phyloP scores from a whole-genome alignment of 768 basidiomycete species.

The Boletus edulis region DNA sequence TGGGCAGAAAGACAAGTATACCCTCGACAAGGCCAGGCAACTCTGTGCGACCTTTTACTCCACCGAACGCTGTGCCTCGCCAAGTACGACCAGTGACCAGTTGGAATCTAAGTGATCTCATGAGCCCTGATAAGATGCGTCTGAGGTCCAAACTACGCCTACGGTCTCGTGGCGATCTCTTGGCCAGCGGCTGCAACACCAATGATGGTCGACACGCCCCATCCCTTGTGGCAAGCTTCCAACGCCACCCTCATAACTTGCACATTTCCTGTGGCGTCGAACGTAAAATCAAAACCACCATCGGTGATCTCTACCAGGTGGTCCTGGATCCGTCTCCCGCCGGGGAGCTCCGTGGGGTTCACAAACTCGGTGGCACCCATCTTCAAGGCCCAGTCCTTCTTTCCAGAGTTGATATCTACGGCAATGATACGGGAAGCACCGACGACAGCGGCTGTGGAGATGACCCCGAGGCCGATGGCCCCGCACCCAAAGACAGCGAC shows the following conservation, averaged over 20 bases:
- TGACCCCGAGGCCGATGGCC: slow-evolving; percentile 91
- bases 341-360: slow-evolving; percentile 70
- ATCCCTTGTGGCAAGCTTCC: slow-evolving; percentile 99
- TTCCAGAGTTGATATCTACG: slow-evolving; percentile 82
- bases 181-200: slow-evolving; percentile 97
- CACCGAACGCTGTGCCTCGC: slow-evolving; percentile 95
- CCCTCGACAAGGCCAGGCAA: slow-evolving; percentile 91
- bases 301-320: slow-evolving; percentile 90
- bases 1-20: slow-evolving; percentile 26
- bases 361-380: slow-evolving; percentile 96
- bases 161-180: slow-evolving; percentile 90
- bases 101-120: slow-evolving; percentile 43
- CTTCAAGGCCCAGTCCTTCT: slow-evolving; percentile 85
- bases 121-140: slow-evolving; percentile 4
- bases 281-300: slow-evolving; percentile 95
- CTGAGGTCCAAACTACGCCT: slow-evolving; percentile 27
- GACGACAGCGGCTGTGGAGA: slow-evolving; percentile 75
- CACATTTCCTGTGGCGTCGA: slow-evolving; percentile 95
- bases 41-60: slow-evolving; percentile 97
- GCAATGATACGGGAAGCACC: slow-evolving; percentile 90
- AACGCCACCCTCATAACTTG: slow-evolving; percentile 93
- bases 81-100: slow-evolving; percentile 86
- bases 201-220: slow-evolving; percentile 95
- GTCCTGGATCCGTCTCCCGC: slow-evolving; percentile 86
- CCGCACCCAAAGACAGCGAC: slow-evolving; percentile 97